Conservation (phyloP, 805 yeast species). For the Maudiozyma serrabonitensis region DNA sequence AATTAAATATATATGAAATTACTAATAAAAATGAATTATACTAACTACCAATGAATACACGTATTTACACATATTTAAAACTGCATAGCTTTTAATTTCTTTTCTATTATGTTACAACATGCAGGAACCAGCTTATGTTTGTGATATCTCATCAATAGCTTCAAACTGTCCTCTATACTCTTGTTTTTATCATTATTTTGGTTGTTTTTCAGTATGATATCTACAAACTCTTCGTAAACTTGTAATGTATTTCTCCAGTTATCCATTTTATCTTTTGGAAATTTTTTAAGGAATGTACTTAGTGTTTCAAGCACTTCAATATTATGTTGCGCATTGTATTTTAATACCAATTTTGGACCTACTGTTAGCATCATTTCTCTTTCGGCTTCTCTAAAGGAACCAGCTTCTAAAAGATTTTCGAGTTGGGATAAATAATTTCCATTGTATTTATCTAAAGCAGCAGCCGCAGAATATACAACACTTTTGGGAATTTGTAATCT, state of each 20-base stretch:
- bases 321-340: conserved; percentile 3
- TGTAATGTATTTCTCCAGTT: conserved; percentile 53
- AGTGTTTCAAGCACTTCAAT: conserved; percentile 36
- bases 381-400: conserved; percentile 55
- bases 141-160: conserved; percentile 31
- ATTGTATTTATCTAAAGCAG: conserved; percentile 40
- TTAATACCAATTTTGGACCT: conserved; percentile 58
- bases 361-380: conserved; percentile 41
- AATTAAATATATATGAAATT: neutral
- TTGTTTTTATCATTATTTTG: conserved; percentile 25
- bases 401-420: conserved; percentile 51
- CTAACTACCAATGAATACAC: neutral
- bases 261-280: conserved; percentile 36
- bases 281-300: conserved; percentile 31
- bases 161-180: conserved; percentile 38
- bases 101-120: conserved; percentile 46
- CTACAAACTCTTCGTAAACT: conserved; percentile 43
- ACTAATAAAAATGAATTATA: neutral
- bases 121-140: conserved; percentile 30
- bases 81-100: conserved; percentile 25
- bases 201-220: conserved; percentile 21
- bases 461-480: conserved; percentile 48
- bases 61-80: conserved; percentile 1
- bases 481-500: conserved; percentile 40
- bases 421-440: conserved; percentile 53